Evolutionary conservation across 768 basidiomycete species (phyloP).

Genomic region (Pleurotus citrinopileatus): DNA sequence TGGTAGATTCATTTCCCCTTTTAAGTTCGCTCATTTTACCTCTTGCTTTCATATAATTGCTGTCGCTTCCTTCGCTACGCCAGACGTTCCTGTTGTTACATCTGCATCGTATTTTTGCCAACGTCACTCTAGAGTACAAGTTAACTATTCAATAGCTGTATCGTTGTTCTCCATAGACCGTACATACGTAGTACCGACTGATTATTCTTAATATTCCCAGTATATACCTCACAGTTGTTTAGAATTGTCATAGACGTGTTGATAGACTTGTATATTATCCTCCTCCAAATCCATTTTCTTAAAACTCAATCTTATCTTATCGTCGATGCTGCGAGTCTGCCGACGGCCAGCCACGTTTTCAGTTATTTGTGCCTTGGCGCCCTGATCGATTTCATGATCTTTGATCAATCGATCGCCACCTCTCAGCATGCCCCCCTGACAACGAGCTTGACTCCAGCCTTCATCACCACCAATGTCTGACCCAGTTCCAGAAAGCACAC

Average conservation of each 20-base stretch:
- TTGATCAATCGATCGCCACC: background rate
- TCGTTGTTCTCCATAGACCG: background rate
- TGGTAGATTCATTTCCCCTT: slow-evolving; percentile 52
- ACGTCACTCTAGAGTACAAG: background rate
- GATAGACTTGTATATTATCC: background rate
- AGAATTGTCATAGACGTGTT: background rate
- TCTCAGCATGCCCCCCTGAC: background rate
- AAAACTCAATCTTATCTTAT: slow-evolving; percentile 5
- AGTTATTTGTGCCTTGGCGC: background rate
- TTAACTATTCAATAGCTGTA: slow-evolving; percentile 7
- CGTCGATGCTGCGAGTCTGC: background rate
- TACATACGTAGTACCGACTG: background rate
- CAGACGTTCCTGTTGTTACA: background rate
- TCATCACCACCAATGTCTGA: slow-evolving; percentile 26
- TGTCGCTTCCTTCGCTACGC: slow-evolving; percentile 4
- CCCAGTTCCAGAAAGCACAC: slow-evolving; percentile 52
- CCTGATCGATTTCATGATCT: slow-evolving; percentile 2
- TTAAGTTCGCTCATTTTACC: background rate
- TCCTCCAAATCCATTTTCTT: background rate
- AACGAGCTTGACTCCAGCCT: background rate
- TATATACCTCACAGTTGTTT: background rate
- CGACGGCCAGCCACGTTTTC: background rate
- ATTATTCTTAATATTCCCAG: background rate
- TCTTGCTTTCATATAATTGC: background rate
- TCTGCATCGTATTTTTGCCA: background rate